These are phyloP conservation scores for Penicillium verhagenii DNA, from an alignment of 495 filamentous ascomycete species.

Conservation along the genomic window DNA sequence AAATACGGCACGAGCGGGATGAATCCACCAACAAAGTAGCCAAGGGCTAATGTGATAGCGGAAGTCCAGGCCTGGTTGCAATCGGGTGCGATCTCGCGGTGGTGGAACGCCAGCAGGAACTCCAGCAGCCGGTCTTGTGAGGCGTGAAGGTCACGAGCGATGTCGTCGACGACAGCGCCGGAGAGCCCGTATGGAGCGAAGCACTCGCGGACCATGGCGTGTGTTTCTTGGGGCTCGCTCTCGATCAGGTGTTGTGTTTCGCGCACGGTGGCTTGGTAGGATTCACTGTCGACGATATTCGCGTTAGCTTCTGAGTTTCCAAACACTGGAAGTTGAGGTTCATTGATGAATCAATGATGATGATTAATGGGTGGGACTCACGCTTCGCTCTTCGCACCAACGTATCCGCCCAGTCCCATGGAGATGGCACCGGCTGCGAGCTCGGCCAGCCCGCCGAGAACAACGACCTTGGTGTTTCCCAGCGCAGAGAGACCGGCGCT, in stretches of 20 bases:
- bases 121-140: constrained; percentile 51
- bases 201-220: constrained; percentile 44
- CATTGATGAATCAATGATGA: too few species aligned
- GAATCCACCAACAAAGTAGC: constrained; percentile 72
- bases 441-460: constrained; percentile 55
- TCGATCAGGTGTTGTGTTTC: constrained; percentile 43
- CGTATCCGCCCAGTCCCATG: constrained; percentile 57
- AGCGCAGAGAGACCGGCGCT: constrained; percentile 55
- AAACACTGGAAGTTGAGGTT: too few species aligned
- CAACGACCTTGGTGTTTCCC: constrained; percentile 52
- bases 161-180: constrained; percentile 35
- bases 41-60: constrained; percentile 61
- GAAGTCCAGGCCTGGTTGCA: constrained; percentile 57
- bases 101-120: constrained; percentile 56
- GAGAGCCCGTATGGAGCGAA: constrained; percentile 53
- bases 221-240: constrained; percentile 37
- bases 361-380: constrained; percentile 43
- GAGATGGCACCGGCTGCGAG: constrained; percentile 55
- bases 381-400: constrained; percentile 70
- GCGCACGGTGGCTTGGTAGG: constrained; percentile 46
- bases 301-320: too few species aligned
- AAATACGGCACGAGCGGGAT: constrained; percentile 75
- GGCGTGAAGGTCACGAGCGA: constrained; percentile 46
- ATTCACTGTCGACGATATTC: constrained; percentile 41
- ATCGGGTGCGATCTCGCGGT: constrained; percentile 50